Percentiles rank a stretch among this genome's conserved stretches.
Conservation (phyloP, 2,329 filamentous ascomycete genomes). For the Fusarium udum region DNA sequence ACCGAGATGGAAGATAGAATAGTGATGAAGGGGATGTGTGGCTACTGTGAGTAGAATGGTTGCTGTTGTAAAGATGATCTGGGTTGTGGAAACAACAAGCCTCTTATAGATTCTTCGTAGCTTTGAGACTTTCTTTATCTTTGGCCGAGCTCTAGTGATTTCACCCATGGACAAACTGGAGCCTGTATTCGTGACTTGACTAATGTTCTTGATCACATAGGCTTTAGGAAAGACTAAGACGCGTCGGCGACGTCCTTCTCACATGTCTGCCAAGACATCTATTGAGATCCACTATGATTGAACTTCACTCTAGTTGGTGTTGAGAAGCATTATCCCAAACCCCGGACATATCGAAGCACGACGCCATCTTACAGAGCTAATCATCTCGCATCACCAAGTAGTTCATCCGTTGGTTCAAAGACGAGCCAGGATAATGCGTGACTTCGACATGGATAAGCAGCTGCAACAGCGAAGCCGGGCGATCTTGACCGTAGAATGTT, state of each 20-base stretch:
- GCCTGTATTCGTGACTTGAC: not conserved
- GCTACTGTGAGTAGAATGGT: too few relatives aligned
- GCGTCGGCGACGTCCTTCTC: not conserved
- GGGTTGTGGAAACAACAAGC: accelerated
- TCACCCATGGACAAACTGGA: not conserved
- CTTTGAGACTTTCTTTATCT: too few relatives aligned
- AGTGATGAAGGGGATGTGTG: not conserved
- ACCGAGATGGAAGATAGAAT: not conserved
- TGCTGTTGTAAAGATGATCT: not conserved
- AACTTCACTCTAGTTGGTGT: not conserved
- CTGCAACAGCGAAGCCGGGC: not conserved
- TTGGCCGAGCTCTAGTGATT: too few relatives aligned
- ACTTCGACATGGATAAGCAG: not conserved
- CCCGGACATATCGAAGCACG: not conserved
- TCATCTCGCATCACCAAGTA: not conserved
- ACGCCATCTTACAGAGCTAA: accelerated
- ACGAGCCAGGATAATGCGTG: not conserved
- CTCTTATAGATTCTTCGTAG: not conserved
- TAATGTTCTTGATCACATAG: not conserved
- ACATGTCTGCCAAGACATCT: not conserved
- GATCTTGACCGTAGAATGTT: not conserved
- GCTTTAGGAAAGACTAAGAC: not conserved
- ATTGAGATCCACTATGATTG: not conserved
- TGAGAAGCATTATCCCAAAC: not conserved
- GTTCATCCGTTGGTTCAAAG: not conserved